phyloP scores from a whole-genome alignment of 148 eudicot genomes.

The Nepenthes gracilis region DNA sequence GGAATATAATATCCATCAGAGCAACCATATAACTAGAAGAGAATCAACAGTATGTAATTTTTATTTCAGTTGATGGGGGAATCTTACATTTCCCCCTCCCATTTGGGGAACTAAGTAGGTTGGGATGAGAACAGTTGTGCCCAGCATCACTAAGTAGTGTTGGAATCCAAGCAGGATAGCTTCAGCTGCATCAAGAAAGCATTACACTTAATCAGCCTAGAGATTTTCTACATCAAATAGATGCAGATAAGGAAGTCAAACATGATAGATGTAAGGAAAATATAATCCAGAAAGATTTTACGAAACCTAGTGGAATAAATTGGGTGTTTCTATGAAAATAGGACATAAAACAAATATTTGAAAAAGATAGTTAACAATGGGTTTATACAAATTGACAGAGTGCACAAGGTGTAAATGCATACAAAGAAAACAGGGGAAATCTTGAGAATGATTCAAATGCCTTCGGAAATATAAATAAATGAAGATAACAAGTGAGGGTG shows the following conservation, averaged over 20 bases:
- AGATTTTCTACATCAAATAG: background rate
- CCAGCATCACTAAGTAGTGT: slow-evolving; percentile 86
- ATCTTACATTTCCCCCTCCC: slow-evolving; percentile 82
- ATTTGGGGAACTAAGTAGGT: slow-evolving; percentile 66
- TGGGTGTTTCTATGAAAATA: no score
- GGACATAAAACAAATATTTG: no score
- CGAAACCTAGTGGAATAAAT: background rate
- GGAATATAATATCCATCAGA: no score
- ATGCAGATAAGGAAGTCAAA: background rate
- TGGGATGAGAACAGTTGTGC: slow-evolving; percentile 82
- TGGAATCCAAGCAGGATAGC: slow-evolving; percentile 83
- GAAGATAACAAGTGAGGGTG: background rate
- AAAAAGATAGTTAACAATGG: no score
- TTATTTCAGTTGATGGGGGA: background rate
- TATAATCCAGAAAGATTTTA: background rate
- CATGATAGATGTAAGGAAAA: background rate
- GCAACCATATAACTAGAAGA: no score
- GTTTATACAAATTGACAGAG: no score
- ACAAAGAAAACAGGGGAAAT: background rate
- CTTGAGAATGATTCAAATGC: background rate
- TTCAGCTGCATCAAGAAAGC: slow-evolving; percentile 42
- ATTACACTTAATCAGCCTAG: slow-evolving; percentile 9
- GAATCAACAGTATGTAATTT: no score
- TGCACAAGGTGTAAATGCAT: background rate
- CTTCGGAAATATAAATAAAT: background rate